Base-by-base conservation (phyloP, 1,284 basidiomycete species). In the Neotropicomus parvogracilis region DNA sequence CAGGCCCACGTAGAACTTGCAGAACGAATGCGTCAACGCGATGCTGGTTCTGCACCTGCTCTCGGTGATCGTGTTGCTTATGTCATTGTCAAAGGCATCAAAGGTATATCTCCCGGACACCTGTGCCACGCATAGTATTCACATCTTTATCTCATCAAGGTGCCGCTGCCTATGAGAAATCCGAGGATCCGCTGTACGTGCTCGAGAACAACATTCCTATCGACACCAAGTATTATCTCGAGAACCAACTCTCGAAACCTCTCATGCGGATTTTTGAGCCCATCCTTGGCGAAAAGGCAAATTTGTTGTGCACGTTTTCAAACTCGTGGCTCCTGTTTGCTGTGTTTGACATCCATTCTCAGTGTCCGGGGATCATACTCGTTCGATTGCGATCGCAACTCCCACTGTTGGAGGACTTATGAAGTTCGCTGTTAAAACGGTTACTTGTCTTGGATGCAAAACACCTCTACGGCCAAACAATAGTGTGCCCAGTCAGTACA, bases 121-220 rank as follows among this genome's bases (percentile, higher is more conserved):
- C 32, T n/a, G 21, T 44, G 13, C 11, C 11, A 35, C 33, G 16
- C 19, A n/a, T 20, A 34, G 37, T 29, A 24, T 40, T 50, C 17
- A 45, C 27, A 28, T 40, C 3, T 34, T 31, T 12, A 17, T 45
- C 27, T 37, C 26, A 11, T 1, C 52, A 91, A n/a, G 91, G 91
- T 58, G 94, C 95, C 21, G 91, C 93, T n/a, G 94, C 94, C 14
- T 98, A 95, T 57, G 95, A 97, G 65, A 97, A 97, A 67, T 95
- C 94, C 0, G 94, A 98, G 64, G 94, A 97, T 62, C 94, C 94
- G 0, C 77, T 98, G 46, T 97, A 91, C 59, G 94, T 97, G 7
- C 78, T 98, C 17, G 94, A 97, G 67, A 91, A 98, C 69, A 98
- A 92, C 62, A 83, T 98, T 34, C 94, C 94, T 0, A 94, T 98